Percentiles rank a stretch among this genome's conserved stretches.
These are phyloP conservation scores for Arctium minus DNA, from an alignment of 129 eudicot species.

Conservation along the genomic window DNA sequence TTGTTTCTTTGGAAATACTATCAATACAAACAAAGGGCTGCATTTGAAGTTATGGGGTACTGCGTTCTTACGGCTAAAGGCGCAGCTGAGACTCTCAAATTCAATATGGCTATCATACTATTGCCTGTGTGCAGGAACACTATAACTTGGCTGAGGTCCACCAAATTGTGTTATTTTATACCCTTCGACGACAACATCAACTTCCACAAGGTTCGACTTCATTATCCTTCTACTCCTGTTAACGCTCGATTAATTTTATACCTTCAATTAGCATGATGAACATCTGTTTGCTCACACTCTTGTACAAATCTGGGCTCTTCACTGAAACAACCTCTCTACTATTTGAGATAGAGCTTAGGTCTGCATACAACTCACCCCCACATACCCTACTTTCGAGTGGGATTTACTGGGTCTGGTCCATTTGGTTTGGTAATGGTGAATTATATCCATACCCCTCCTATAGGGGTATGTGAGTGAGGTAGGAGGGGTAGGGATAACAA, in stretches of 20 bases:
- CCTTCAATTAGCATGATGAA: neutral
- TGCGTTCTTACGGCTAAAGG: constrained; percentile 94
- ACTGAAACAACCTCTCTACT: neutral
- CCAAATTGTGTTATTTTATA: constrained; percentile 49
- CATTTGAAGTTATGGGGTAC: constrained; percentile 89
- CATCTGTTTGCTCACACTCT: too few species aligned
- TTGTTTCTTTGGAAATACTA: constrained; percentile 82
- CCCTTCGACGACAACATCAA: constrained; percentile 98
- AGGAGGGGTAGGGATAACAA: too few species aligned
- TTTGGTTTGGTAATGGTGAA: neutral
- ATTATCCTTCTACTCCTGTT: neutral
- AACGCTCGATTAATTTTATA: neutral
- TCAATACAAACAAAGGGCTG: constrained; percentile 71
- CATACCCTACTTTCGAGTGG: neutral
- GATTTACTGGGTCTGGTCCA: neutral
- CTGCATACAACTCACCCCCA: neutral
- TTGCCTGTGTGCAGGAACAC: constrained; percentile 95
- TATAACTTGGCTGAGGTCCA: constrained; percentile 96
- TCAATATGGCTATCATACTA: constrained; percentile 88
- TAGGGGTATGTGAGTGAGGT: too few species aligned
- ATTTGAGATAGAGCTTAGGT: neutral
- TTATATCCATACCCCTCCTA: too few species aligned
- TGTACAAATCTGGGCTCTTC: neutral
- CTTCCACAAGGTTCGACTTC: constrained; percentile 75
- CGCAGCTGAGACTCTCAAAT: constrained; percentile 90